Percentiles rank a stretch among this genome's conserved stretches.
phyloP scores from a whole-genome alignment of 2,329 filamentous ascomycete species.

The Salinomyces thailandicus region DNA sequence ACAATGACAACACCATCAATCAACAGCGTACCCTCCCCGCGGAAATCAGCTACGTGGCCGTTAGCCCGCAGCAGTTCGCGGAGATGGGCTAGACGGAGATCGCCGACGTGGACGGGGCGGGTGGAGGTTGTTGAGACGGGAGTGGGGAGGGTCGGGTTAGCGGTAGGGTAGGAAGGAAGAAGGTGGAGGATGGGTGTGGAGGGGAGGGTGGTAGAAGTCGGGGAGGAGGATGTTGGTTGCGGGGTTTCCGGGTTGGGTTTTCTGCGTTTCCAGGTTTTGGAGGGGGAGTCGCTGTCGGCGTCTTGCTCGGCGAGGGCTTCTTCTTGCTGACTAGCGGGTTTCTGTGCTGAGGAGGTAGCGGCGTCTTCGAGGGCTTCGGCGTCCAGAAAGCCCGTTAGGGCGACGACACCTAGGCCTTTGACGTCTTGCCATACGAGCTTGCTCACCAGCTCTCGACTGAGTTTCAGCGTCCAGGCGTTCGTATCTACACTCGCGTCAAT shows the following conservation, averaged over 20 bases:
- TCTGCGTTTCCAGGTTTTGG: slow-evolving; percentile 40
- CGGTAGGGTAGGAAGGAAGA: slow-evolving; percentile 21
- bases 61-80: slow-evolving; percentile 70
- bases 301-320: slow-evolving; percentile 1
- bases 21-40: slow-evolving; percentile 82
- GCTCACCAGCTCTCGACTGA: slow-evolving; percentile 74
- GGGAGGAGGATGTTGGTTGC: not conserved
- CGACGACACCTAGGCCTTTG: slow-evolving; percentile 78
- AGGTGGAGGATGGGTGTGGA: slow-evolving; percentile 49
- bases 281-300: slow-evolving; percentile 35
- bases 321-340: slow-evolving; percentile 25
- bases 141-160: not conserved
- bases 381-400: slow-evolving; percentile 67
- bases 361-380: slow-evolving; percentile 34
- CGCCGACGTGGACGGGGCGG: slow-evolving; percentile 87
- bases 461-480: slow-evolving; percentile 90
- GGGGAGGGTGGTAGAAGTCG: slow-evolving; percentile 19
- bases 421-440: slow-evolving; percentile 92
- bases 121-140: slow-evolving; percentile 32
- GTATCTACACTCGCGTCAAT: slow-evolving; percentile 94
- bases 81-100: slow-evolving; percentile 79
- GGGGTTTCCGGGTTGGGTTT: slow-evolving; percentile 31
- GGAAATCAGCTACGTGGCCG: slow-evolving; percentile 82
- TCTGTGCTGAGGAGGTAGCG: slow-evolving; percentile 3
- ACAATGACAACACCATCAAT: slow-evolving; percentile 84